These are phyloP conservation scores for Hydrangea macrophylla DNA, from an alignment of 148 eudicot species.

Conservation along the genomic window DNA sequence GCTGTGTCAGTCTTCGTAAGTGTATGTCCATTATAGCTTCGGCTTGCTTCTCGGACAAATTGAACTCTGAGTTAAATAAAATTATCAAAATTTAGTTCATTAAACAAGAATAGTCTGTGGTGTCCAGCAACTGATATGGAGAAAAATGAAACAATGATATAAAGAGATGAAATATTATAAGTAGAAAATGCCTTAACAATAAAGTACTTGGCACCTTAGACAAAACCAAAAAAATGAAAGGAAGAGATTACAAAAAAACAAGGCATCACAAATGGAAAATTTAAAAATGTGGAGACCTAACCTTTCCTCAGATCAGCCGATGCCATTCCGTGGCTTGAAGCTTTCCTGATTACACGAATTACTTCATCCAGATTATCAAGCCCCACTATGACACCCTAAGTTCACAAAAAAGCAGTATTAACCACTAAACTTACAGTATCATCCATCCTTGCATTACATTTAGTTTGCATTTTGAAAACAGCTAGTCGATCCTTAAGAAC, in stretches of 20 bases:
- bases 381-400: slow-evolving; percentile 79
- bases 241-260: not conserved
- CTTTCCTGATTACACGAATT: slow-evolving; percentile 67
- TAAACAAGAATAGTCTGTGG: not conserved
- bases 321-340: slow-evolving; percentile 73
- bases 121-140: no score
- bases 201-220: not conserved
- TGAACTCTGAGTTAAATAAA: slow-evolving; percentile 54
- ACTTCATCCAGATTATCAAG: slow-evolving; percentile 87
- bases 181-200: not conserved
- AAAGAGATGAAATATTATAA: not conserved
- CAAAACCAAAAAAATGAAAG: not conserved
- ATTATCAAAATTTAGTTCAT: not conserved
- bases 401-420: slow-evolving; percentile 12
- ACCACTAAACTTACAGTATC: no score
- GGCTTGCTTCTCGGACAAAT: slow-evolving; percentile 90
- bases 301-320: slow-evolving; percentile 62
- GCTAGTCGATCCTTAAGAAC: not conserved
- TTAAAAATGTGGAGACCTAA: slow-evolving; percentile 16
- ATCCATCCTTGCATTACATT: no score
- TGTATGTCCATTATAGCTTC: slow-evolving; percentile 92
- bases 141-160: no score
- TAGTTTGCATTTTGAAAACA: slow-evolving; percentile 13
- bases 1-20: slow-evolving; percentile 77
- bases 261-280: not conserved